Evolutionary conservation across 768 basidiomycete genomes (phyloP), one percentile per base, ranked within the genome.

Genomic region (Phallus indusiatus): DNA sequence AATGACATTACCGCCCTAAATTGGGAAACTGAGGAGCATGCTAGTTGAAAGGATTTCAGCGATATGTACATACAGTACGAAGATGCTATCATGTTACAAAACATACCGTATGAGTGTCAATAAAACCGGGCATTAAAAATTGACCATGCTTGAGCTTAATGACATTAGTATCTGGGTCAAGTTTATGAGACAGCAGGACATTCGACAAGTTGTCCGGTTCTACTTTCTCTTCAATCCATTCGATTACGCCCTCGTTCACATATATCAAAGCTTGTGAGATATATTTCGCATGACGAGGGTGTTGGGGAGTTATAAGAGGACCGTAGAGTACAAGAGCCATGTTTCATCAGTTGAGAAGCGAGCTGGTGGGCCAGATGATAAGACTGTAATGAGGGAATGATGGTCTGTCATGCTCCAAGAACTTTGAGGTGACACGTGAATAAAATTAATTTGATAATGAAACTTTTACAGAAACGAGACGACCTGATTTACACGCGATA

Each of bases 81-180:
- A 59, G 56, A 17, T 35, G 49, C n/a, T 20, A 20, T 1, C 42
- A 47, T 10, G 4, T 21, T 10, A 22, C 14, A 47, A 53, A 16
- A 60, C 86, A 68, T 67, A 93, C 93, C 35, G 87, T 90, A 71
- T 95, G 93, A 33, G 93, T 95, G 75, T 96, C 94, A 56, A 94
- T 75, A 69, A 95, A 83, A 3, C 94, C 94, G 6, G 94, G 94
- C 67, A 91, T 81, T 58, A 95, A 66, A 67, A 93, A 94, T 63
- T 81, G 74, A 7, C 77, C 77, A 7, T 67, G 47, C 57, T 66
- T 67, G 17, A 79, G 70, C 61, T 78, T 69, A 6, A 78, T 67
- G 47, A 78, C 48, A 33, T 70, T 65, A 46, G 67, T 60, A 5
- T 62, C 63, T 1, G 68, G 65, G 21, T 79, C 72, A 9, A 73